Base-by-base conservation (phyloP, 306 rosid species). In the Malus orientalis region DNA sequence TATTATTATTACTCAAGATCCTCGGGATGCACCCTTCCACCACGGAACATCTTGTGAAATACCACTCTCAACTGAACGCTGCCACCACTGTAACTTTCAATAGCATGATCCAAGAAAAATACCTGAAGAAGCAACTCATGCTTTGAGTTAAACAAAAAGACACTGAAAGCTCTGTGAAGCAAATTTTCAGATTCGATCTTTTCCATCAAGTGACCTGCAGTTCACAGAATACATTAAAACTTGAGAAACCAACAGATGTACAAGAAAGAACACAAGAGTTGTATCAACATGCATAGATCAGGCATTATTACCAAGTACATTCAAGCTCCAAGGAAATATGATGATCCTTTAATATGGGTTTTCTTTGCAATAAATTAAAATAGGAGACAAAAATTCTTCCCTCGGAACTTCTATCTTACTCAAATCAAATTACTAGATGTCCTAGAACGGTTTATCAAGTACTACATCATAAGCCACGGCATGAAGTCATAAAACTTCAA, bases 91-190 rank as follows among this genome's bases (percentile, higher is more conserved):
- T 30, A 29, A 27, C 29, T 27, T 23, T 45, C 40, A 80, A 45
- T 36, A 49, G 20, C 74, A 64, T 67, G 61, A 78, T 16, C 68
- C n/a, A 22, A 73, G 74, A 20, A 11, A 51, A 78, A 15, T 82
- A 96, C 99, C 99, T 96, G 99, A 79, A 96, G 98, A 81, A 96
- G 98, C 86, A 96, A 74, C 86, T 96, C 97, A 67, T 83, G 84
- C 82, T 96, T 96, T 62, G 98, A 80, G 92, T 96, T 96, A 76
- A 96, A 96, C 79, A 96, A 78, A 82, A 96, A 96, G 70, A 96
- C 99, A 59, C 99, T 96, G 85, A 96, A 96, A 81, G 99, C 98
- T 71, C 98, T 86, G 74, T 96, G 99, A 49, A 96, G 88, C 93
- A 86, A 74, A 77, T 91, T 92, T 78, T 84, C 94, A 74, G 93